Evolutionary conservation across 1,139 yeast genomes (phyloP).

Genomic region (Yamadazyma pseudoaaseri): DNA sequence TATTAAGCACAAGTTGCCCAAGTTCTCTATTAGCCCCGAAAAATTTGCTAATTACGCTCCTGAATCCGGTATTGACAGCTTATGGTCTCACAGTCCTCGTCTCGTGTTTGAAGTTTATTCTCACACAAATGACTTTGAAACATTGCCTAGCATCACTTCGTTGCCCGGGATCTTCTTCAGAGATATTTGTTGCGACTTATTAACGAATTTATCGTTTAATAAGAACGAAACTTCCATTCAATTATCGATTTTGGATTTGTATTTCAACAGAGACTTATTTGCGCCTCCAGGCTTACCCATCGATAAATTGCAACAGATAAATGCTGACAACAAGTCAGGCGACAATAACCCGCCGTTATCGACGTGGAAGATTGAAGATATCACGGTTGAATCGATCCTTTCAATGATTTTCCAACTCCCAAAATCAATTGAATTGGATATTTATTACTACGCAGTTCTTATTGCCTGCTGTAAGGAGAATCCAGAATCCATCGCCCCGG

Average conservation of each 20-base stretch:
- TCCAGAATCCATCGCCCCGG: constrained; percentile 92
- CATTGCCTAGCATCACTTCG: constrained; percentile 68
- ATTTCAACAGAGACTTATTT: constrained; percentile 68
- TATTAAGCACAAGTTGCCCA: constrained; percentile 47
- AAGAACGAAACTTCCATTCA: constrained; percentile 86
- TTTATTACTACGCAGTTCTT: constrained; percentile 83
- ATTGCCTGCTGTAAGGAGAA: constrained; percentile 87
- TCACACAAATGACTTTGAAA: constrained; percentile 47
- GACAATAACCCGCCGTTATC: constrained; percentile 48
- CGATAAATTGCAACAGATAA: constrained; percentile 55
- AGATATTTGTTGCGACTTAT: constrained; percentile 72
- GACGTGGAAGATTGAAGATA: constrained; percentile 91
- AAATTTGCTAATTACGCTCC: constrained; percentile 25
- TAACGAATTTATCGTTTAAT: constrained; percentile 83
- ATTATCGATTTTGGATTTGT: constrained; percentile 70
- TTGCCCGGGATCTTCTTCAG: constrained; percentile 61
- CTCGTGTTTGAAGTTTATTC: constrained; percentile 65
- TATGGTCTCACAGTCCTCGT: constrained; percentile 53
- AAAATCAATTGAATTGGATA: constrained; percentile 58
- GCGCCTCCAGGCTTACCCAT: constrained; percentile 83
- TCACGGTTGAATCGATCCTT: constrained; percentile 80
- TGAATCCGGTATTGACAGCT: constrained; percentile 30
- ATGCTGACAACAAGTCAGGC: constrained; percentile 39
- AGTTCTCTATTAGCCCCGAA: constrained; percentile 46
- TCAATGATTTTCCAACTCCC: constrained; percentile 80